These are phyloP conservation scores for Phytophthora cactorum DNA, from an alignment of 352 stramenopile genomes.

Conservation along the genomic window DNA sequence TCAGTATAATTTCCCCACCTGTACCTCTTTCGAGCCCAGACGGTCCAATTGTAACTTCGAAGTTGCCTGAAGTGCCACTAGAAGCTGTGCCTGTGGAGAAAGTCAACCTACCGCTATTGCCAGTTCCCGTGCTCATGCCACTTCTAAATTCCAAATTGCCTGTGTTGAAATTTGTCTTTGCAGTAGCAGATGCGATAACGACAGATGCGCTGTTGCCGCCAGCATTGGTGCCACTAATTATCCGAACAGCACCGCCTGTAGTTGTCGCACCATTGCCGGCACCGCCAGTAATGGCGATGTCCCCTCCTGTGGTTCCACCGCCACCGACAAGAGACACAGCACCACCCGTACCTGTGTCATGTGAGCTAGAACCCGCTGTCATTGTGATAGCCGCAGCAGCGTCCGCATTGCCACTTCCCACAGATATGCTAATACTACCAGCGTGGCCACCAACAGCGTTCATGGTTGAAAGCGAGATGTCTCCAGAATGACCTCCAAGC, in stretches of 20 bases:
- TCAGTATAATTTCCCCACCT: slow-evolving; percentile 43
- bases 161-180: slow-evolving; percentile 32
- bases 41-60: slow-evolving; percentile 44
- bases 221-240: slow-evolving; percentile 32
- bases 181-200: slow-evolving; percentile 32
- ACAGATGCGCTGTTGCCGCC: slow-evolving; percentile 40
- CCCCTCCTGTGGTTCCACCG: slow-evolving; percentile 32
- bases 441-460: neutral
- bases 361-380: slow-evolving; percentile 34
- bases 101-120: slow-evolving; percentile 45
- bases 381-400: slow-evolving; percentile 25
- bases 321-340: slow-evolving; percentile 22
- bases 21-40: slow-evolving; percentile 29
- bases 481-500: no score
- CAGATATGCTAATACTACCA: slow-evolving; percentile 33
- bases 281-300: slow-evolving; percentile 41
- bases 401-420: slow-evolving; percentile 19
- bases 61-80: slow-evolving; percentile 40
- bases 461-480: no score
- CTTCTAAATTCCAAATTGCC: slow-evolving; percentile 42
- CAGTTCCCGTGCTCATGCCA: slow-evolving; percentile 28
- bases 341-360: slow-evolving; percentile 21
- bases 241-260: slow-evolving; percentile 25
- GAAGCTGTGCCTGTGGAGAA: slow-evolving; percentile 41
- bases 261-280: slow-evolving; percentile 13